Base-by-base conservation (phyloP, 1,284 basidiomycete genomes). In the Trametes polyzona region DNA sequence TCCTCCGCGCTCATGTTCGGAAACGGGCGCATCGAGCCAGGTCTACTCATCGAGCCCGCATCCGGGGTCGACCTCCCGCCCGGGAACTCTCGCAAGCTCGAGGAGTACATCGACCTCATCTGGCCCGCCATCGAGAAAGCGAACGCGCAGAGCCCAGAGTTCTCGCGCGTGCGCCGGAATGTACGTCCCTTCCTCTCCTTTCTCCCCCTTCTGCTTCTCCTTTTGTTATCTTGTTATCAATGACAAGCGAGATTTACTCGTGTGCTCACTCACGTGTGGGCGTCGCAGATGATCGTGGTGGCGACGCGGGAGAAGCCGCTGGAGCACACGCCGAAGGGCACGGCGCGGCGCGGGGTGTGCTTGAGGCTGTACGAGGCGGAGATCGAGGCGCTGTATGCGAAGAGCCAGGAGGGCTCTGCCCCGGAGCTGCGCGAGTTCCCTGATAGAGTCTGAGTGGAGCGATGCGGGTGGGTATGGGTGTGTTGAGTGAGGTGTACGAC, bases 241-340 rank as follows among this genome's bases (percentile, higher is more conserved):
- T n/a, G n/a, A n/a, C n/a, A n/a, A n/a, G n/a, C n/a, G n/a, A n/a
- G n/a, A n/a, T n/a, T n/a, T n/a, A n/a, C n/a, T n/a, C n/a, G n/a
- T n/a, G n/a, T n/a, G n/a, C n/a, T n/a, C n/a, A n/a, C n/a, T n/a
- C n/a, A n/a, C n/a, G n/a, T n/a, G n/a, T n/a, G n/a, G n/a, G n/a
- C n/a, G n/a, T n/a, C 4, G 6, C 30, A 73, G 71, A 71, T 73
- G 72, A 69, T 73, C 47, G 9, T 73, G 19, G 66, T 73, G 3
- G 52, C 68, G 8, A 63, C 61, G 3, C 66, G 68, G 0, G 19
- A 35, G 4, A 73, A 72, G 50, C 69, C 67, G 24, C 68, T 74
- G 44, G 64, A 65, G n/a, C 74, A 71, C 54, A 76, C 75, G 0
- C 64, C 70, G 0, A 76, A 76, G 59, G 67, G 62, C 26, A 71